phyloP scores from a whole-genome alignment of 2,329 filamentous ascomycete species.

The Fusarium mexicanum region DNA sequence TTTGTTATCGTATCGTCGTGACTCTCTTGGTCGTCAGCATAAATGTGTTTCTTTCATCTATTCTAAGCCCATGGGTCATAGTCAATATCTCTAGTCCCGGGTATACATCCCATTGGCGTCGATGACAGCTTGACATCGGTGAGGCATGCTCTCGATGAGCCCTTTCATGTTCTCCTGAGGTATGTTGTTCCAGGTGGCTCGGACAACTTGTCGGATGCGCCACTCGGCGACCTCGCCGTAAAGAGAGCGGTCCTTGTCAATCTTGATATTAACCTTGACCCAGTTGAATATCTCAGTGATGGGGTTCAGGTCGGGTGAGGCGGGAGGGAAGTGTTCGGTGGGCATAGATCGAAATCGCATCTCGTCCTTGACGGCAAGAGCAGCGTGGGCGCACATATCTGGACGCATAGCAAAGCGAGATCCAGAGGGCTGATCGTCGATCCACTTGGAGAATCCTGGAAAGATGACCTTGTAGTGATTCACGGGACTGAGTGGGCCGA shows the following conservation, averaged over 20 bases:
- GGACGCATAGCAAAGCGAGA: constrained; percentile 4
- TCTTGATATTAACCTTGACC: constrained; percentile 2
- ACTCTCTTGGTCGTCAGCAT: not conserved
- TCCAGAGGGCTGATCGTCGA: not conserved
- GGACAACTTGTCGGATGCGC: not conserved
- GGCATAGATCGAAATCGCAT: not conserved
- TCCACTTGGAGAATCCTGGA: not conserved
- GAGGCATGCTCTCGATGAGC: constrained; percentile 17
- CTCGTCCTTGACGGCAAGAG: not conserved
- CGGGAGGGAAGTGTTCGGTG: constrained; percentile 10
- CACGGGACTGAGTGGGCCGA: not conserved
- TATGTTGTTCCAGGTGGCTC: constrained; percentile 9
- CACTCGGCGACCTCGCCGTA: not conserved
- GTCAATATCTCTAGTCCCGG: not conserved
- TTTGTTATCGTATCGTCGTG: not conserved
- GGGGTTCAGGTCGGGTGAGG: constrained; percentile 27
- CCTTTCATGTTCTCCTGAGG: not conserved
- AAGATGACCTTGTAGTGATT: constrained; percentile 2
- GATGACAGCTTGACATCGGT: constrained; percentile 28
- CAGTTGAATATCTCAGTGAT: constrained; percentile 6
- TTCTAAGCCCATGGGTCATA: not conserved
- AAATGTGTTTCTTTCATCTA: not conserved
- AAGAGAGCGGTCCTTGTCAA: not conserved
- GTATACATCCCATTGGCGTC: constrained; percentile 26
- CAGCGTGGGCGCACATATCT: not conserved